A percentile compares a stretch with the other conserved stretches of the same genome.
Conservation (phyloP, 2,329 filamentous ascomycete species). For the Paraphoma chrysanthemicola region DNA sequence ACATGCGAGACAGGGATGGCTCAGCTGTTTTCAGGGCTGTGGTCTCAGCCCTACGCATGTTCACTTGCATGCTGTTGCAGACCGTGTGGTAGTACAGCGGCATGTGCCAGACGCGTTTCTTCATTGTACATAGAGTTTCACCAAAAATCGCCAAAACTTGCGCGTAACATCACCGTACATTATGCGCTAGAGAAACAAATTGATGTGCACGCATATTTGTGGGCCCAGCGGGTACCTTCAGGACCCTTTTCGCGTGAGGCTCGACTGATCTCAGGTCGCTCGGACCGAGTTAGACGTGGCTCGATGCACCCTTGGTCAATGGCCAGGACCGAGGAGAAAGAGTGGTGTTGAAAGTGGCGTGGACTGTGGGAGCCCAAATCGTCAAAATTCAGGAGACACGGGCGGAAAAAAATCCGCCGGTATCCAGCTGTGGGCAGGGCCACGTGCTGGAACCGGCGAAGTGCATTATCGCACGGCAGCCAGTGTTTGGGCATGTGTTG, state of each 20-base stretch:
- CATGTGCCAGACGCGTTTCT: background rate
- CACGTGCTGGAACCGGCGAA: slow-evolving; percentile 1
- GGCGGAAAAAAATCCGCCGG: background rate
- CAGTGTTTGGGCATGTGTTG: slow-evolving; percentile 3
- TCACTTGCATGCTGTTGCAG: slow-evolving; percentile 4
- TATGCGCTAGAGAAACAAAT: background rate
- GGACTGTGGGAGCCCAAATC: no score
- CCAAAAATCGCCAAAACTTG: background rate
- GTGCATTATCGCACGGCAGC: slow-evolving; percentile 7
- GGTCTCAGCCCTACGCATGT: slow-evolving; percentile 26
- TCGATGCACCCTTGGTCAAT: background rate
- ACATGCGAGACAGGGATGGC: slow-evolving; percentile 9
- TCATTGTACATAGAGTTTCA: background rate
- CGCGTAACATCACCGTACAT: no score
- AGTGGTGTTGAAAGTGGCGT: background rate
- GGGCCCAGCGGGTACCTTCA: background rate
- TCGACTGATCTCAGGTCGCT: slow-evolving; percentile 2
- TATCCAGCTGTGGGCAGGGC: background rate
- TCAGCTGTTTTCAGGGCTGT: slow-evolving; percentile 1
- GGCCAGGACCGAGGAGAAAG: background rate
- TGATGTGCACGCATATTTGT: background rate
- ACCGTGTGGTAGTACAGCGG: background rate
- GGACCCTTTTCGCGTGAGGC: slow-evolving; percentile 3
- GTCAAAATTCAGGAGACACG: background rate
- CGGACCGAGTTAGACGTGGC: background rate